These are phyloP conservation scores for Termitomyces sp. DNA, from an alignment of 768 basidiomycete genomes.

Conservation along the genomic window DNA sequence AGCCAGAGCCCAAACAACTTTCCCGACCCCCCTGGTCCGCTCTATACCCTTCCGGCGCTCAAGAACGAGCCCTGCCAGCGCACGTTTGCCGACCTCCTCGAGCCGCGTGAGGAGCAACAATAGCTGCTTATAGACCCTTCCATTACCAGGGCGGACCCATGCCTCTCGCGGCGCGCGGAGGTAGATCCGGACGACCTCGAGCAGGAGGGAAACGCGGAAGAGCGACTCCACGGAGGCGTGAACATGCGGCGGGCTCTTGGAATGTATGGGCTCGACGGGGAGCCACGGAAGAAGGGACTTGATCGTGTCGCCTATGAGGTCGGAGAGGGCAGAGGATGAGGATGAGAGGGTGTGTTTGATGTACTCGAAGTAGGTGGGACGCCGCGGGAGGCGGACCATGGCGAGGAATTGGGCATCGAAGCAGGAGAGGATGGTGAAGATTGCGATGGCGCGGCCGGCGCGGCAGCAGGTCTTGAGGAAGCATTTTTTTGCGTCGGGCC, in stretches of 20 bases:
- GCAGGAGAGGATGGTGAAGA: conserved; percentile 8
- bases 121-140: background rate
- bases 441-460: conserved; percentile 9
- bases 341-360: background rate
- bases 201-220: conserved; percentile 2
- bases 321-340: background rate
- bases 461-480: conserved; percentile 10
- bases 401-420: conserved; percentile 9
- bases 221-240: background rate
- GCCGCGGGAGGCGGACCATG: background rate
- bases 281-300: conserved; percentile 1
- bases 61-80: background rate
- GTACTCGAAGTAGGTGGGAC: background rate
- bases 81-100: background rate
- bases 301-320: background rate
- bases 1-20: background rate
- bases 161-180: background rate
- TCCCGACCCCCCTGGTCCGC: background rate
- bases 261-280: background rate
- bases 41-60: background rate
- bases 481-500: background rate
- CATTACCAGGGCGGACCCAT: background rate
- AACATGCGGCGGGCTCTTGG: background rate
- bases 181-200: conserved; percentile 5
- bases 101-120: background rate